phyloP scores from a whole-genome alignment of 768 basidiomycete genomes.

The Lactarius evosmus region DNA sequence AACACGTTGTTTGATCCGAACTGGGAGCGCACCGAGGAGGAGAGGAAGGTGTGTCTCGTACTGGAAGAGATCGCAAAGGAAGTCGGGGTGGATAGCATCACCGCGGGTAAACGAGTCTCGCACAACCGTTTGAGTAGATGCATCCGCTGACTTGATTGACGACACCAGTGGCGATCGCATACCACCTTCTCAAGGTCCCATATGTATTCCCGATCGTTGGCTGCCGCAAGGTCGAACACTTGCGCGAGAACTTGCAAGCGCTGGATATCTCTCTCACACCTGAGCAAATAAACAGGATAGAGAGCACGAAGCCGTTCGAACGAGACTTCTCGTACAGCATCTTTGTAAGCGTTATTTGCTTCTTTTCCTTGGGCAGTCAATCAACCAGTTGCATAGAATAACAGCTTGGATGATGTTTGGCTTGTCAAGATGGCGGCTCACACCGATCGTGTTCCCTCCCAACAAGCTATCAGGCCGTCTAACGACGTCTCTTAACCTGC shows the following conservation, averaged over 20 bases:
- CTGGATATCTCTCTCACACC: constrained; percentile 41
- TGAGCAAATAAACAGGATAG: constrained; percentile 48
- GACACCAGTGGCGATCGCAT: constrained; percentile 48
- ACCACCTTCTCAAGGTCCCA: constrained; percentile 49
- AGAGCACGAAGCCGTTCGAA: constrained; percentile 38
- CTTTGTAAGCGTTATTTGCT: not conserved
- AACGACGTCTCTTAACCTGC: not conserved
- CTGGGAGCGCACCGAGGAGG: constrained; percentile 25
- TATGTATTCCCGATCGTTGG: constrained; percentile 50
- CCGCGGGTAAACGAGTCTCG: constrained; percentile 38
- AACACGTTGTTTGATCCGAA: constrained; percentile 24
- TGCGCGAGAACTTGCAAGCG: constrained; percentile 50
- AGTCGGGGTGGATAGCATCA: constrained; percentile 47
- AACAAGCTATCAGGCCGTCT: not conserved
- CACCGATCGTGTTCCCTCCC: not conserved
- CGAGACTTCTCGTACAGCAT: constrained; percentile 41
- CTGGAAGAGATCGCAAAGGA: constrained; percentile 49
- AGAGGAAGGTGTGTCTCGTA: constrained; percentile 20
- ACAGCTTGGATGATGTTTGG: not conserved
- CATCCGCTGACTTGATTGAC: not conserved
- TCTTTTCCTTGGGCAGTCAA: not conserved
- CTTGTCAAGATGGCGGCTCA: not conserved
- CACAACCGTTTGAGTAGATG: not conserved
- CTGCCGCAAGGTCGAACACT: constrained; percentile 50
- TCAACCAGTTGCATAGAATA: not conserved